Percentiles rank a stretch among this genome's conserved stretches.
These are phyloP conservation scores for Dendrobium chrysotoxum DNA, from an alignment of 106 monocot genomes.

Conservation along the genomic window DNA sequence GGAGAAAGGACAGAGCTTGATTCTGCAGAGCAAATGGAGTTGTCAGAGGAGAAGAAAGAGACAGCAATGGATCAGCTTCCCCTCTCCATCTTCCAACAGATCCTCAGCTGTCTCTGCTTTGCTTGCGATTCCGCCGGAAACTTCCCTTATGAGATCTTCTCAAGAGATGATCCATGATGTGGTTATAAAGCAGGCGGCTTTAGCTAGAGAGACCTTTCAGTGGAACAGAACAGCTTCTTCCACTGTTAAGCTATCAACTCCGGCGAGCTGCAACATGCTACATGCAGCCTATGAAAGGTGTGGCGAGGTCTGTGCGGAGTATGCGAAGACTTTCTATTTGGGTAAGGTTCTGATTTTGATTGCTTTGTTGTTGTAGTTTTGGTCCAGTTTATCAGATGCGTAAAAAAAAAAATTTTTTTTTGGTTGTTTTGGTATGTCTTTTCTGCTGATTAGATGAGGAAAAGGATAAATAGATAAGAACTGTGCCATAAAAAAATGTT, in stretches of 20 bases:
- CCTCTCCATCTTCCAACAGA: not conserved
- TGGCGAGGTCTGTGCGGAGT: conserved; percentile 18
- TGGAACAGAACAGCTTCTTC: not conserved
- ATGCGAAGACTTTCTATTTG: conserved; percentile 18
- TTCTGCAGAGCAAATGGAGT: not conserved
- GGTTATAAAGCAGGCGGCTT: conserved; percentile 12
- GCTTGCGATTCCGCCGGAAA: not conserved
- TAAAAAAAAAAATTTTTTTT: too few species aligned
- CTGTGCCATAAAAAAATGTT: too few species aligned
- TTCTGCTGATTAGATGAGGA: too few species aligned
- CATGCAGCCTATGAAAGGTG: conserved; percentile 14
- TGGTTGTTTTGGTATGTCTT: too few species aligned
- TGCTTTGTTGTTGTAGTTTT: too few species aligned
- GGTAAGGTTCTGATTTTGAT: not conserved
- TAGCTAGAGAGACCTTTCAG: not conserved
- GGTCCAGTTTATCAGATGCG: too few species aligned
- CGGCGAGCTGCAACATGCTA: conserved; percentile 1
- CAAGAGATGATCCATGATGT: conserved; percentile 5
- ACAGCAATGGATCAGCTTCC: not conserved
- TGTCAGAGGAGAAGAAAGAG: not conserved
- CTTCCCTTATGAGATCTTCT: not conserved
- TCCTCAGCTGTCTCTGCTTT: not conserved
- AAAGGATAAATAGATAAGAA: too few species aligned
- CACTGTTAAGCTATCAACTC: not conserved
- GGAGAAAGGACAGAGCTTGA: not conserved